Conservation (phyloP, 768 basidiomycete genomes). For the Gloeopeniophorella convolvens region DNA sequence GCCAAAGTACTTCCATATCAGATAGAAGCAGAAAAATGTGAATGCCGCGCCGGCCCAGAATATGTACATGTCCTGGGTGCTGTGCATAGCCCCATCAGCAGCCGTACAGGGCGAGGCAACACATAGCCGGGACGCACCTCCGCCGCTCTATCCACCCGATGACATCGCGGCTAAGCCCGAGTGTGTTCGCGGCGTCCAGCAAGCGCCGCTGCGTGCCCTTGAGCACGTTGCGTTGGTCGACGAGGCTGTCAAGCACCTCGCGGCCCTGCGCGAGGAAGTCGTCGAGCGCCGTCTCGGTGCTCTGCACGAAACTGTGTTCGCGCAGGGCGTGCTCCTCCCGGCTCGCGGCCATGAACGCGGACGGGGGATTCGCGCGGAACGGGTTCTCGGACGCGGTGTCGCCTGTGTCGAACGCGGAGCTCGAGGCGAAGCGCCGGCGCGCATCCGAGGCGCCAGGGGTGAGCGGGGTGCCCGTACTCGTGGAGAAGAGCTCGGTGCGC, state of each 20-base stretch:
- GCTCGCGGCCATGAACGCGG: conserved; percentile 43
- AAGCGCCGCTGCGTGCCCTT: conserved; percentile 91
- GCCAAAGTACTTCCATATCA: conserved; percentile 89
- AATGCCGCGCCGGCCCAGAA: conserved; percentile 78
- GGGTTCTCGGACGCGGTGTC: conserved; percentile 73
- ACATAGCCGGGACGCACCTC: conserved; percentile 52
- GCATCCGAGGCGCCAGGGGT: conserved; percentile 44
- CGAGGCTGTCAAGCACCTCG: conserved; percentile 85
- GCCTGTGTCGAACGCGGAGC: conserved; percentile 18
- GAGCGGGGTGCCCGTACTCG: conserved; percentile 23
- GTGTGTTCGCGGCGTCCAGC: conserved; percentile 86
- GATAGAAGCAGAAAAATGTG: conserved; percentile 89
- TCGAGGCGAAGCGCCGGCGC: conserved; percentile 54
- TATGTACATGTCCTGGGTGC: conserved; percentile 94
- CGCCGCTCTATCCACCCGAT: conserved; percentile 96
- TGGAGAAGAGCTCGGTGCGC: conserved; percentile 59
- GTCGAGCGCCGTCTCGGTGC: conserved; percentile 76
- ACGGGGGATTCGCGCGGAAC: conserved; percentile 54
- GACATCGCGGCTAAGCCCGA: conserved; percentile 89
- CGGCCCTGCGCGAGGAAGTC: conserved; percentile 89
- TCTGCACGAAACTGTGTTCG: conserved; percentile 86
- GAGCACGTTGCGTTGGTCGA: conserved; percentile 87
- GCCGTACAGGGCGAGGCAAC: not conserved
- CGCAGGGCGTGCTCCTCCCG: conserved; percentile 76
- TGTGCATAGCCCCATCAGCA: conserved; percentile 27